A percentile compares a stretch with the other conserved stretches of the same genome.
Conservation (phyloP, 352 stramenopile species). For the Saprolegnia diclina region DNA sequence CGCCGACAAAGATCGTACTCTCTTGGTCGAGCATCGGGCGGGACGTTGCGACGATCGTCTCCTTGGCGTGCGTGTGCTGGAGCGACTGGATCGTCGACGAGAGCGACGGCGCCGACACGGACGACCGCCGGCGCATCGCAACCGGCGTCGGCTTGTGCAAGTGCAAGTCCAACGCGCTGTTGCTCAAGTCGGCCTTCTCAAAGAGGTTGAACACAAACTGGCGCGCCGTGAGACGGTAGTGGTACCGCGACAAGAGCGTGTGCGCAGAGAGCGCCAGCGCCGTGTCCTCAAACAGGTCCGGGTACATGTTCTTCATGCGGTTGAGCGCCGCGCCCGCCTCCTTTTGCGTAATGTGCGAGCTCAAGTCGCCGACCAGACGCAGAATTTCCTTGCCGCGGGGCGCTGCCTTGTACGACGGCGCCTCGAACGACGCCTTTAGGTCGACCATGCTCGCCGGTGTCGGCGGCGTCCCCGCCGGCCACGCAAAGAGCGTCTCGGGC, state of each 20-base stretch:
- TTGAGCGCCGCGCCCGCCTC: slow-evolving; percentile 80
- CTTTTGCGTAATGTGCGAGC: slow-evolving; percentile 87
- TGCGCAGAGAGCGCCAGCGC: slow-evolving; percentile 79
- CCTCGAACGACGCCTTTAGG: slow-evolving; percentile 47
- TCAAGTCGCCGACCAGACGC: slow-evolving; percentile 71
- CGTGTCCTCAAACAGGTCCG: slow-evolving; percentile 74
- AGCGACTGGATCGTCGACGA: slow-evolving; percentile 78
- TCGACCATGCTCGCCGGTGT: slow-evolving; percentile 29
- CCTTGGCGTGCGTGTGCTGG: slow-evolving; percentile 55
- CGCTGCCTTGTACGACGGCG: slow-evolving; percentile 58
- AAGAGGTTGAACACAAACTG: slow-evolving; percentile 86
- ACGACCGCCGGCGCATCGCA: slow-evolving; percentile 56
- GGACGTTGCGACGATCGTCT: slow-evolving; percentile 43
- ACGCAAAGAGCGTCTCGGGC: slow-evolving; percentile 74
- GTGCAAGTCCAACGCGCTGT: slow-evolving; percentile 47
- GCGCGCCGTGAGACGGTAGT: slow-evolving; percentile 71
- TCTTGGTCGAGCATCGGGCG: slow-evolving; percentile 41
- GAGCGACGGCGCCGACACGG: slow-evolving; percentile 83
- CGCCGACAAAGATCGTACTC: slow-evolving; percentile 73
- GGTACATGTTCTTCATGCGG: slow-evolving; percentile 66
- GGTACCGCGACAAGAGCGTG: slow-evolving; percentile 78
- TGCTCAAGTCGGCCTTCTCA: slow-evolving; percentile 77
- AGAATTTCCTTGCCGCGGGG: slow-evolving; percentile 74
- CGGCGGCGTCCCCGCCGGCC: slow-evolving; percentile 40
- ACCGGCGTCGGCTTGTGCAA: slow-evolving; percentile 40